Percentiles rank a stretch among this genome's conserved stretches.
Evolutionary conservation across 78 protist species (phyloP).

Genomic region (Protostelium mycophagum): DNA sequence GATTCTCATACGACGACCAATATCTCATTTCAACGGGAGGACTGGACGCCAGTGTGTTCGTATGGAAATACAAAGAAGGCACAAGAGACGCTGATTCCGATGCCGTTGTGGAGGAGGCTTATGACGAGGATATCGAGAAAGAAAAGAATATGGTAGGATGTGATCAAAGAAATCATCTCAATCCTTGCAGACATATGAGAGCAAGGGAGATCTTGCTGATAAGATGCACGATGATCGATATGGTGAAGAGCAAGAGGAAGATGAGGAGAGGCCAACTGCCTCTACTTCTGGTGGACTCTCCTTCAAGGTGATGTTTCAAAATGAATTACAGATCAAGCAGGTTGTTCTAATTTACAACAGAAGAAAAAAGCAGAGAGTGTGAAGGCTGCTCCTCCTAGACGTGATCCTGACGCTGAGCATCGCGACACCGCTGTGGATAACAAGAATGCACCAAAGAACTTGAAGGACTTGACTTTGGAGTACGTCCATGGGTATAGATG

Average conservation of each 20-base stretch:
- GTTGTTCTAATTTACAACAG: background rate
- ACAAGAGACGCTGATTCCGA: background rate
- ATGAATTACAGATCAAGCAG: background rate
- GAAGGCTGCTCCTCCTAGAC: background rate
- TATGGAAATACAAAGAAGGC: conserved; percentile 5
- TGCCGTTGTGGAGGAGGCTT: background rate
- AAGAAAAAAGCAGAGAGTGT: background rate
- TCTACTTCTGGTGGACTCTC: background rate
- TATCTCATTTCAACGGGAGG: conserved; percentile 29
- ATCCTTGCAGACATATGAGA: background rate
- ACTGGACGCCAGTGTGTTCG: conserved; percentile 16
- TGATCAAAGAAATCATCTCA: background rate
- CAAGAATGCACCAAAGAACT: background rate
- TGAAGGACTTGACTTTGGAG: conserved; percentile 9
- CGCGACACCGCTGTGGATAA: background rate
- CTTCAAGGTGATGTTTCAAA: conserved; percentile 1
- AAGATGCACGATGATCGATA: background rate
- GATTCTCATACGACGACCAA: conserved; percentile 8
- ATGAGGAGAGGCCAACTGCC: background rate
- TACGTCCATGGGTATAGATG: conserved; percentile 48
- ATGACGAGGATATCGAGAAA: background rate
- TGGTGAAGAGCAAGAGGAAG: background rate
- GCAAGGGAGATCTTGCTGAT: background rate
- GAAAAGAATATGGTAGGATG: background rate
- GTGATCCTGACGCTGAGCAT: background rate